Percentiles rank a stretch among this genome's conserved stretches.
These are phyloP conservation scores for Kernera saxatilis DNA, from an alignment of 345 rosid genomes.

Conservation along the genomic window DNA sequence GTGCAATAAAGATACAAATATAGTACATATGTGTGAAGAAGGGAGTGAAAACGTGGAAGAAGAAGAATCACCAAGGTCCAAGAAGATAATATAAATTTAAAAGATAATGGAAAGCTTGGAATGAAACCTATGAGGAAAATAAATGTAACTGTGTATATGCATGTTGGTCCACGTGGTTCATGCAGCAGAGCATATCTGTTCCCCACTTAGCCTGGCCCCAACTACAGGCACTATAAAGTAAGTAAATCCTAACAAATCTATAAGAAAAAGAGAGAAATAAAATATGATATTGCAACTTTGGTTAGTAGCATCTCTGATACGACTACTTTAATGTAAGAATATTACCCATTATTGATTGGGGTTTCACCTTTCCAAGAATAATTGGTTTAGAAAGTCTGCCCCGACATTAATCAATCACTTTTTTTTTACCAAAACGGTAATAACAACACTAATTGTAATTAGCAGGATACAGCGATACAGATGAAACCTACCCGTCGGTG, in stretches of 20 bases:
- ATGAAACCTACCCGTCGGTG: constrained; percentile 20
- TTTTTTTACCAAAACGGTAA: constrained; percentile 3
- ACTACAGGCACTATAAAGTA: constrained; percentile 4
- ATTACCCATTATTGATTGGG: constrained; percentile 1
- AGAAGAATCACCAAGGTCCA: not conserved
- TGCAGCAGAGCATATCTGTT: constrained; percentile 33
- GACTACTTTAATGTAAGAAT: constrained; percentile 2
- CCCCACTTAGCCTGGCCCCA: constrained; percentile 33
- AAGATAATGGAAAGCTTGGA: not conserved
- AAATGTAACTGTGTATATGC: constrained; percentile 23
- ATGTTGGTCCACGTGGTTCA: constrained; percentile 36
- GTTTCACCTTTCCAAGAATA: constrained; percentile 14
- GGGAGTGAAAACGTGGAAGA: constrained; percentile 17
- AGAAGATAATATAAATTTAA: not conserved
- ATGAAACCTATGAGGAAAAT: constrained; percentile 6
- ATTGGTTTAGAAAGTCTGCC: constrained; percentile 6
- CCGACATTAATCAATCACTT: not conserved
- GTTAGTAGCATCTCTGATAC: not conserved
- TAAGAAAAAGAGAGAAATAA: not conserved
- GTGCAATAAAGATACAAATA: not conserved
- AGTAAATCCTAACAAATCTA: constrained; percentile 19
- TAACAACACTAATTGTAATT: constrained; percentile 1
- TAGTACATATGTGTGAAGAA: not conserved
- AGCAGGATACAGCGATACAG: not conserved
- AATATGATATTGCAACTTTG: constrained; percentile 2